phyloP scores from a whole-genome alignment of 768 basidiomycete genomes.

The Mycena leptocephala region DNA sequence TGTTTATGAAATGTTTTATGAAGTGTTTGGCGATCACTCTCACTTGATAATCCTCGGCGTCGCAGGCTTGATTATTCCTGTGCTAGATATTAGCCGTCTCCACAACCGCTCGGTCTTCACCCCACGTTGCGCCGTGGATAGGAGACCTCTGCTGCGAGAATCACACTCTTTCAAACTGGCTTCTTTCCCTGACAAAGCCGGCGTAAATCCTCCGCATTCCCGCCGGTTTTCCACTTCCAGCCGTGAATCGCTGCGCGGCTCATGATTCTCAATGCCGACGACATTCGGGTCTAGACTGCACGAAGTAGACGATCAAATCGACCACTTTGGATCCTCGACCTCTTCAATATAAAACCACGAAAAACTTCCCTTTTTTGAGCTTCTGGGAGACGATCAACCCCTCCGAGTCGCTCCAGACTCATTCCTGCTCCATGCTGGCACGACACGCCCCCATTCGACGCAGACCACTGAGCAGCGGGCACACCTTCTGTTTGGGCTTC shows the following conservation, averaged over 20 bases:
- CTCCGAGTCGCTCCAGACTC: too few species aligned
- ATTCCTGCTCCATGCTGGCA: too few species aligned
- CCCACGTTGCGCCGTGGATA: constrained; percentile 12
- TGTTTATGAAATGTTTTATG: too few species aligned
- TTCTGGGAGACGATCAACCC: too few species aligned
- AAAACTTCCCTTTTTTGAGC: too few species aligned
- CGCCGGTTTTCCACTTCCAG: constrained; percentile 53
- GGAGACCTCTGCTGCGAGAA: constrained; percentile 14
- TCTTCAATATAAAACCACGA: too few species aligned
- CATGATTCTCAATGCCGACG: constrained; percentile 36
- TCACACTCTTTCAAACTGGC: constrained; percentile 37
- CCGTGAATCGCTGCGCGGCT: constrained; percentile 34
- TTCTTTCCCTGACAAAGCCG: constrained; percentile 36
- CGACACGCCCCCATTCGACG: too few species aligned
- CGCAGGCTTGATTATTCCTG: constrained; percentile 31
- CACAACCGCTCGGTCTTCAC: constrained; percentile 16
- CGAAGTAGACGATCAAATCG: constrained; percentile 39
- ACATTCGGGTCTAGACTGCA: constrained; percentile 43
- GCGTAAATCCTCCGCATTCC: constrained; percentile 22
- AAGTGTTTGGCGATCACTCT: too few species aligned
- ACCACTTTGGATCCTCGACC: too few species aligned
- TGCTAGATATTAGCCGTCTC: constrained; percentile 33
- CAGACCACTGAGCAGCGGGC: too few species aligned
- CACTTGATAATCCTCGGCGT: too few species aligned
- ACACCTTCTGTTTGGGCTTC: too few species aligned